phyloP scores from a whole-genome alignment of 2,329 filamentous ascomycete species.

The Coniochaeta sp. region DNA sequence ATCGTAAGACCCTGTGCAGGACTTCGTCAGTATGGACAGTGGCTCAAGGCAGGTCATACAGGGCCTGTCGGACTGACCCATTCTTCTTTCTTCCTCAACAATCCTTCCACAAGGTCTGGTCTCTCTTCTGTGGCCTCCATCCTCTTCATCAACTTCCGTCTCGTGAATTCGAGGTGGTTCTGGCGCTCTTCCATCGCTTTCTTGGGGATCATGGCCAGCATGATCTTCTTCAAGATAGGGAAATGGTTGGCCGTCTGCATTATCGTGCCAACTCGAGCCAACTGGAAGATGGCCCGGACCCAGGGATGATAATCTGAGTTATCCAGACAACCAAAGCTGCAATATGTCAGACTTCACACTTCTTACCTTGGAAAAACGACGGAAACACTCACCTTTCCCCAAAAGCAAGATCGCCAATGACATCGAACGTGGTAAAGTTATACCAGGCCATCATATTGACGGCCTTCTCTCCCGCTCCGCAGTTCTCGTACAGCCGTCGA shows the following conservation, averaged over 20 bases:
- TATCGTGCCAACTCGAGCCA: no score
- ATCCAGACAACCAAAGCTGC: slow-evolving; percentile 25
- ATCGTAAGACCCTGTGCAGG: neutral
- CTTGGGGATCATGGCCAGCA: neutral
- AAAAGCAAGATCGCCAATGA: slow-evolving; percentile 18
- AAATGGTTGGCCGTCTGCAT: no score
- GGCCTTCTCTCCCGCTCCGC: neutral
- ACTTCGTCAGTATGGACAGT: no score
- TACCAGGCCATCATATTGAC: slow-evolving; percentile 8
- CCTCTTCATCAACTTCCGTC: slow-evolving; percentile 5
- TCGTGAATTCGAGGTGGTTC: neutral
- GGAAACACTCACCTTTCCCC: slow-evolving; percentile 1
- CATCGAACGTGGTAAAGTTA: slow-evolving; percentile 30
- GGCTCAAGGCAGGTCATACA: no score
- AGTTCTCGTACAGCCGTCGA: slow-evolving; percentile 9
- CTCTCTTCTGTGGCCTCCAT: slow-evolving; percentile 5
- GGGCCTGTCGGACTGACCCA: no score
- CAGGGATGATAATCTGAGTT: slow-evolving; percentile 20
- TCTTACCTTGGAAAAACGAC: no score
- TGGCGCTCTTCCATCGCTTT: neutral
- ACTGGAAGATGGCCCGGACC: slow-evolving; percentile 12
- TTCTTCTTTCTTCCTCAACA: slow-evolving; percentile 6
- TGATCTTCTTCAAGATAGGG: neutral
- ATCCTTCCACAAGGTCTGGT: slow-evolving; percentile 10
- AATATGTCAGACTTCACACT: no score